Evolutionary conservation across 495 filamentous ascomycete species (phyloP).

Genomic region (Penicillium chermesinum): DNA sequence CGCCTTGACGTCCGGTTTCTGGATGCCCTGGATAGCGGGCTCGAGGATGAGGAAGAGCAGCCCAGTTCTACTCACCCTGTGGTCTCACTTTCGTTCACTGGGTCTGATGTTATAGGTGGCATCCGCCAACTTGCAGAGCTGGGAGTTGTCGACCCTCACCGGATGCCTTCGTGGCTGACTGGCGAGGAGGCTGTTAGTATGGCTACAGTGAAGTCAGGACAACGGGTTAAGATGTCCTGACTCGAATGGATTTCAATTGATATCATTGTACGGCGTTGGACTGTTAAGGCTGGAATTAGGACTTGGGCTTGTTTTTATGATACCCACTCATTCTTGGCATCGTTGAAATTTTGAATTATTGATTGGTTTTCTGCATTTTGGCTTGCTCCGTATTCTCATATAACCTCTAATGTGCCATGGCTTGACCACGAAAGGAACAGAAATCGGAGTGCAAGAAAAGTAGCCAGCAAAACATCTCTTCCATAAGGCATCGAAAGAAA

Average conservation of each 20-base stretch:
- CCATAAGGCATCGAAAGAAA: too few relatives aligned
- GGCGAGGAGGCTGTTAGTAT: conserved; percentile 77
- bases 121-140: conserved; percentile 68
- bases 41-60: conserved; percentile 21
- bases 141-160: conserved; percentile 65
- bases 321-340: conserved; percentile 7
- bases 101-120: conserved; percentile 75
- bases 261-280: not conserved
- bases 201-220: conserved; percentile 59
- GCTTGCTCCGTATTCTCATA: too few relatives aligned
- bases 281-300: too few relatives aligned
- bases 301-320: not conserved
- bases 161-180: conserved; percentile 88
- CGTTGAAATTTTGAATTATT: too few relatives aligned
- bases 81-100: conserved; percentile 63
- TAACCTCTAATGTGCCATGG: too few relatives aligned
- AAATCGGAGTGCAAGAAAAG: too few relatives aligned
- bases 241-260: not conserved
- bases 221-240: conserved; percentile 31
- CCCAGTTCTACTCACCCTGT: conserved; percentile 10
- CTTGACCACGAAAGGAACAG: too few relatives aligned
- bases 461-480: too few relatives aligned
- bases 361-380: not conserved
- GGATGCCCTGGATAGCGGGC: conserved; percentile 17
- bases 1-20: conserved; percentile 32